Base-by-base conservation (phyloP, 768 basidiomycete species). In the Rhizopogon roseolus region DNA sequence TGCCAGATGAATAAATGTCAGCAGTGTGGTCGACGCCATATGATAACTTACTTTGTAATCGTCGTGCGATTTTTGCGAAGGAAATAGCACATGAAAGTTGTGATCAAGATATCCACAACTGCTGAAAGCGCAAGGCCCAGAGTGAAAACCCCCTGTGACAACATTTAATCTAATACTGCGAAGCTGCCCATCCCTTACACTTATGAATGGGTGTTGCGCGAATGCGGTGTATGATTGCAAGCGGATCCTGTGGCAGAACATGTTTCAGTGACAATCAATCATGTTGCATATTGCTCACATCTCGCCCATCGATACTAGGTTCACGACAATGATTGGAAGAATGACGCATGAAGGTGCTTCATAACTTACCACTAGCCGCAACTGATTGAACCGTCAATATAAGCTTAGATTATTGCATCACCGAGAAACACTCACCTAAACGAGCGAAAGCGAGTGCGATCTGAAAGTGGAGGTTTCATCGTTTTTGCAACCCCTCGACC, bases 101-200 rank as follows among this genome's bases (percentile, higher is more conserved):
- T 77, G 50, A 80, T 79, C 14, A 78, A 52, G 43, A 81, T 57
- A 55, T 82, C 81, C 36, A 79, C 63, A 5, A 69, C 51, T 2
- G 74, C 73, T 4, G 79, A 80, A 1, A 81, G 67, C 1, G 70
- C 60, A 0, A 81, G 64, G 8, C 79, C 79, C 1, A 69, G 59
- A 2, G 80, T 80, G 56, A 80, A 78, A 5, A 73, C 59, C 68
- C 72, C 74, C 77, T 81, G 36, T 7, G 6, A 27, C 1, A 28
- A 34, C n/a, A 34, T 36, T 54, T 34, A 51, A 19, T 4, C 36
- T 36, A 7, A 34, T 19, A 9, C 27, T 22, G 3, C 28, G 46
- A 42, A 39, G 14, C 32, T 49, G 16, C 19, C 13, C 11, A 36
- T 1, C 19, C 36, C 59, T 13, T 45, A 63, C 53, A 41, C 48